Evolutionary conservation across 805 yeast genomes (phyloP).

Genomic region (Suhomyces emberorum): DNA sequence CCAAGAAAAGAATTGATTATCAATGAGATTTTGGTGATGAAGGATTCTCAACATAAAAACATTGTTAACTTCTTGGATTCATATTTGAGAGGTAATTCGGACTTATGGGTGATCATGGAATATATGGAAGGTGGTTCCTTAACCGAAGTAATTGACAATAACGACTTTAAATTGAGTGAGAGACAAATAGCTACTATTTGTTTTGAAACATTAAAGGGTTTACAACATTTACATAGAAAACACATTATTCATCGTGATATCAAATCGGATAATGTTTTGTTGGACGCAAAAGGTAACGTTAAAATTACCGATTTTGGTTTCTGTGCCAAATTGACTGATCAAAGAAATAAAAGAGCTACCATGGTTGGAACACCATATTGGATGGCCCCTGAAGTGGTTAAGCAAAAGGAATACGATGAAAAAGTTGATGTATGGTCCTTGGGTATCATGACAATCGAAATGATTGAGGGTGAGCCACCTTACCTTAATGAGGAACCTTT

Average conservation of each 20-base stretch:
- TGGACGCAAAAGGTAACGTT: conserved; percentile 81
- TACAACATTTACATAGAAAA: conserved; percentile 82
- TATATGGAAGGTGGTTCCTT: conserved; percentile 98
- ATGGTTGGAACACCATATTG: conserved; percentile 99
- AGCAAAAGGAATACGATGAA: conserved; percentile 92
- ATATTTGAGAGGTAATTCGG: conserved; percentile 58
- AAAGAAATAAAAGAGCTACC: conserved; percentile 85
- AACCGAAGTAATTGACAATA: conserved; percentile 91
- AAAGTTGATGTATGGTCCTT: conserved; percentile 97
- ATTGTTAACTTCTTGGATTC: conserved; percentile 94
- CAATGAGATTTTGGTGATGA: conserved; percentile 95
- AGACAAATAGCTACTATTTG: conserved; percentile 95
- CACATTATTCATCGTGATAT: conserved; percentile 96
- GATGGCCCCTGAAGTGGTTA: conserved; percentile 99
- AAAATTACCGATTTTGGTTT: conserved; percentile 95
- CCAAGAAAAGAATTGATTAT: conserved; percentile 94
- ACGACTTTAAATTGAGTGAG: conserved; percentile 73
- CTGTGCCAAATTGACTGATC: conserved; percentile 69
- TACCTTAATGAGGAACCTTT: conserved; percentile 94
- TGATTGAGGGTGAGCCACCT: conserved; percentile 99
- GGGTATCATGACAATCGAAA: conserved; percentile 97
- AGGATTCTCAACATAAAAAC: conserved; percentile 82
- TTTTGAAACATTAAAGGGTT: conserved; percentile 82
- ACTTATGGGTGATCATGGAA: conserved; percentile 97
- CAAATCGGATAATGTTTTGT: conserved; percentile 87